Percentiles rank a stretch among this genome's conserved stretches.
These are phyloP conservation scores for Narthecium ossifragum DNA, from an alignment of 106 monocot genomes.

Conservation along the genomic window DNA sequence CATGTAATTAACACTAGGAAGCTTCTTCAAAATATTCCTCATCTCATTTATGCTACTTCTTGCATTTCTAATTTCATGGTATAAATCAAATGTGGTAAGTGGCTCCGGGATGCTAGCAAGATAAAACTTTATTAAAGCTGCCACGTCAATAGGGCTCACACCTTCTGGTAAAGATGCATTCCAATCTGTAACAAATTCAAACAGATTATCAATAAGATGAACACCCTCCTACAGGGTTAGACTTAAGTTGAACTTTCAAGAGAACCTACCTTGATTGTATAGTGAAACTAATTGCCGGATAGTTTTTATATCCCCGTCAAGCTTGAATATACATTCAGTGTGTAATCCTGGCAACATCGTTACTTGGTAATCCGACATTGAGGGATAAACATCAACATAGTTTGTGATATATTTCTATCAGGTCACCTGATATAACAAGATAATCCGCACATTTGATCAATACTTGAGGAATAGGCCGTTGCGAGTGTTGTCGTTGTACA, in stretches of 20 bases:
- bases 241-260: neutral
- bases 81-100: constrained; percentile 69
- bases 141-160: constrained; percentile 60
- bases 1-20: constrained; percentile 82
- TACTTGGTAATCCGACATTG: constrained; percentile 4
- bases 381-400: neutral
- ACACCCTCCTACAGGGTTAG: neutral
- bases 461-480: constrained; percentile 61
- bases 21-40: constrained; percentile 70
- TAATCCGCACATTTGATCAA: constrained; percentile 84
- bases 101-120: constrained; percentile 92
- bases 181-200: constrained; percentile 65
- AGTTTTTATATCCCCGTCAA: constrained; percentile 67
- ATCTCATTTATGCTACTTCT: constrained; percentile 65
- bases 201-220: constrained; percentile 1
- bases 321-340: constrained; percentile 74
- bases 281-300: constrained; percentile 66
- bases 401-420: too few species aligned
- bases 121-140: constrained; percentile 75
- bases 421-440: constrained; percentile 68
- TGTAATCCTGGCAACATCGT: constrained; percentile 38
- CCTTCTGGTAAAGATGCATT: constrained; percentile 73
- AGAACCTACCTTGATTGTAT: constrained; percentile 68
- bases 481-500: constrained; percentile 66
- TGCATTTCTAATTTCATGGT: constrained; percentile 71